Conservation (phyloP, 495 filamentous ascomycete genomes). For the Barbatosphaeria neglecta region DNA sequence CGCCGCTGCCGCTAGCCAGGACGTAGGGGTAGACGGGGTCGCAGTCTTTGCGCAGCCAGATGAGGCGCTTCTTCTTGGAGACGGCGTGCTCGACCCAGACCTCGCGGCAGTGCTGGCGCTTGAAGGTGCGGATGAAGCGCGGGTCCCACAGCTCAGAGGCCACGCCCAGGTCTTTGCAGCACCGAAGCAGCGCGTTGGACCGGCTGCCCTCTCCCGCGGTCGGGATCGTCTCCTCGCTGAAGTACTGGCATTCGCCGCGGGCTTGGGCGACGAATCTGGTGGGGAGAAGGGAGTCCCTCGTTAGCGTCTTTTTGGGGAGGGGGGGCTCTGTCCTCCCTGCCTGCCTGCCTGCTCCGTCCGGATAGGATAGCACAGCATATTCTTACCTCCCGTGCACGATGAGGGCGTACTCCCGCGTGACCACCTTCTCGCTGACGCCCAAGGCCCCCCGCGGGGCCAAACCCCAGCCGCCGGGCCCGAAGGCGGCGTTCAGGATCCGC, state of each 20-base stretch:
- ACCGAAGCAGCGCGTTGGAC: conserved; percentile 91
- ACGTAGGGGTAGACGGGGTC: conserved; percentile 60
- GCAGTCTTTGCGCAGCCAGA: conserved; percentile 81
- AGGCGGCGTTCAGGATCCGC: conserved; percentile 78
- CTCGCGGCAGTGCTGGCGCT: conserved; percentile 51
- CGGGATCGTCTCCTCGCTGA: conserved; percentile 83
- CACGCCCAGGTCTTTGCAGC: conserved; percentile 94
- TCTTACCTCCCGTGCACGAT: conserved; percentile 79
- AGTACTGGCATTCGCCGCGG: conserved; percentile 91
- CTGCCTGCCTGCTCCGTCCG: conserved; percentile 1
- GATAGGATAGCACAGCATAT: conserved; percentile 1
- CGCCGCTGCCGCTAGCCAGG: not conserved
- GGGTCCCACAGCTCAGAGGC: conserved; percentile 97
- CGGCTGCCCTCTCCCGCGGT: conserved; percentile 95
- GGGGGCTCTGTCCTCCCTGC: not conserved
- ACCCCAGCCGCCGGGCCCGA: conserved; percentile 94
- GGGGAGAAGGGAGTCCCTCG: no score
- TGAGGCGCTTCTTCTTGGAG: conserved; percentile 78
- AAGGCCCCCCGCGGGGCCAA: conserved; percentile 83
- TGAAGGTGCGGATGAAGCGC: conserved; percentile 68
- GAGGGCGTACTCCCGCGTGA: conserved; percentile 92
- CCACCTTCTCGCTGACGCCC: conserved; percentile 73
- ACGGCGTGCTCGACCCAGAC: conserved; percentile 54
- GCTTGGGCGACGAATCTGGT: conserved; percentile 85
- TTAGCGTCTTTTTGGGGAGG: conserved; percentile 1